Base-by-base conservation (phyloP, 768 basidiomycete genomes). In the Lenzites betulinus region DNA sequence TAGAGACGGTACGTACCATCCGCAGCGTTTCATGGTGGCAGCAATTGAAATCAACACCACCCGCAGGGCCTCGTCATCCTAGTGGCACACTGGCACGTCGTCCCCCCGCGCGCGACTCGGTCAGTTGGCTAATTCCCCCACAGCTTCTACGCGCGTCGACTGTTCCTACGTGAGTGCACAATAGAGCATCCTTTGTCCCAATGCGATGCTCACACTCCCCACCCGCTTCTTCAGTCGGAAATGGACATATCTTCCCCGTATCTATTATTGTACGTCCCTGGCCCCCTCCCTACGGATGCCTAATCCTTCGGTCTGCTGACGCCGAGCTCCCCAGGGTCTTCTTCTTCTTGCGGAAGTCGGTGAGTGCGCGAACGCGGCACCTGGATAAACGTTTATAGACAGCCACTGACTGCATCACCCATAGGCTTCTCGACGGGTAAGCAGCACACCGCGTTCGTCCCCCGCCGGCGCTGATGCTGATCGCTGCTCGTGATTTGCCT, bases 61-160 rank as follows among this genome's bases (percentile, higher is more conserved):
- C 22, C 39, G 22, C 51, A 52, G 51, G 51, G 51, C 38, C 22
- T 56, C 13, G 54, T 56, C 22, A 56, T 56, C 33, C 30, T 56
- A 33, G 54, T 56, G n/a, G 20, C 54, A 20, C 54, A 56, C 25
- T 47, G 44, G 54, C 47, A 13, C 23, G 54, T 56, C 3, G 30
- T 11, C 47, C 26, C 16, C 28, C 44, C 15, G 13, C 13, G 38
- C 12, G 3, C 9, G 22, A 44, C 20, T 6, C 22, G 43, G 43
- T n/a, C 22, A 20, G 22, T 1, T 3, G 23, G 44, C 44, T 46
- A 7, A 46, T 23, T 15, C 20, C 30, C 43, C n/a, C 42, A 12
- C n/a, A 56, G 54, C 25, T 56, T 56, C 46, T 56, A 56, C 36
- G 44, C 54, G 2, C 54, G 54, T 22, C 33, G 54, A 47, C 18